Conservation (phyloP, 129 eudicot species). For the Silybum marianum region DNA sequence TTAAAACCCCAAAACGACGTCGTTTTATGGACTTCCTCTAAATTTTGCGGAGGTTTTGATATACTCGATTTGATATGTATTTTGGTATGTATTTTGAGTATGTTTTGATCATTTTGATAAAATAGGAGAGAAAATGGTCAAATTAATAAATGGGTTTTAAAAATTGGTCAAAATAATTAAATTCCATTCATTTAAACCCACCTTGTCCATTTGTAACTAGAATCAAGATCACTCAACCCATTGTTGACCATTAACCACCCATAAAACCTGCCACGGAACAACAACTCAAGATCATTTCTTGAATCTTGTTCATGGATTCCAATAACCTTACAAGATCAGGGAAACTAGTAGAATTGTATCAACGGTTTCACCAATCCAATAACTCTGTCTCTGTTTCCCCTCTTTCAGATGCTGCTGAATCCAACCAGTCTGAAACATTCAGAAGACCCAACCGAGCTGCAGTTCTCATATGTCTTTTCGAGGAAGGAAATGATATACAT, state of each 20-base stretch:
- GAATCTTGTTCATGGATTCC: conserved; percentile 33
- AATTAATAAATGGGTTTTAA: too few species aligned
- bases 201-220: too few species aligned
- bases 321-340: conserved; percentile 24
- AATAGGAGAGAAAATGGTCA: too few species aligned
- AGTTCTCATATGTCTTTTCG: conserved; percentile 66
- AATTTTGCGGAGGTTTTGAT: too few species aligned
- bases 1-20: too few species aligned
- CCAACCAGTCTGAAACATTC: conserved; percentile 18
- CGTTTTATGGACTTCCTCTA: too few species aligned
- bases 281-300: background rate
- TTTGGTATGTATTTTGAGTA: too few species aligned
- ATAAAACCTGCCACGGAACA: background rate
- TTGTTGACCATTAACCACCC: background rate
- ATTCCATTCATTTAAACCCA: too few species aligned
- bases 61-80: too few species aligned
- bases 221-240: background rate
- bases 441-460: conserved; percentile 55
- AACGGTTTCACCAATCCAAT: conserved; percentile 37
- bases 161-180: too few species aligned
- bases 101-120: too few species aligned
- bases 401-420: background rate
- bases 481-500: conserved; percentile 39
- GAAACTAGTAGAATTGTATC: conserved; percentile 40
- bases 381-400: background rate